These are phyloP conservation scores for Salvia hispanica DNA, from an alignment of 257 asterid genomes.

Conservation along the genomic window DNA sequence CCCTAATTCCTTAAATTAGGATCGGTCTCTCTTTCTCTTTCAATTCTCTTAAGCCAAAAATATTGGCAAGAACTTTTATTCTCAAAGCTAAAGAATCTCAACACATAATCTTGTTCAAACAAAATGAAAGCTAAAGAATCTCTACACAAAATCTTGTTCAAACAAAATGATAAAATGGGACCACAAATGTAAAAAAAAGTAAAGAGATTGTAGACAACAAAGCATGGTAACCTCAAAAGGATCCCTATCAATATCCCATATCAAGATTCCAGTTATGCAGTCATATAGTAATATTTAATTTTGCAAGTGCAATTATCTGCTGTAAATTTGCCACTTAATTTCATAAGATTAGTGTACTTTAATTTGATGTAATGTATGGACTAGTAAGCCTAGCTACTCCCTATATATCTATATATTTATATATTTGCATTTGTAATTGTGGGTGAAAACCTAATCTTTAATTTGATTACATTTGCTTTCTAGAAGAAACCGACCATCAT, in stretches of 20 bases:
- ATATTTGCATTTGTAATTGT: conserved; percentile 29
- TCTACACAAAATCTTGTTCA: conserved; percentile 38
- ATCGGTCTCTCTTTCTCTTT: too few species aligned
- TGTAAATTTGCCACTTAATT: conserved; percentile 53
- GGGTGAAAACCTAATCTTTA: conserved; percentile 49
- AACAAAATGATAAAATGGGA: conserved; percentile 45
- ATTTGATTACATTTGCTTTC: conserved; percentile 40
- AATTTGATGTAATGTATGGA: conserved; percentile 32
- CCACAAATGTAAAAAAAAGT: conserved; percentile 42
- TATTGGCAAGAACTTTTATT: conserved; percentile 1
- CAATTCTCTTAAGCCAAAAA: conserved; percentile 14
- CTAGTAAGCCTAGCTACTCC: conserved; percentile 31
- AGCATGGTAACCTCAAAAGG: conserved; percentile 56
- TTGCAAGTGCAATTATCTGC: conserved; percentile 51
- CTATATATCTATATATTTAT: background rate
- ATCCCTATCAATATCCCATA: conserved; percentile 49
- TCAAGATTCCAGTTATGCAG: conserved; percentile 48
- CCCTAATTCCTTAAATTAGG: too few species aligned
- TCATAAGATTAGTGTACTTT: conserved; percentile 42
- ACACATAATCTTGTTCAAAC: conserved; percentile 37
- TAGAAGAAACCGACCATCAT: conserved; percentile 62
- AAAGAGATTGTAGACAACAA: conserved; percentile 50
- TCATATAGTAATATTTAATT: conserved; percentile 22
- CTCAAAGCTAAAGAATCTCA: conserved; percentile 31
- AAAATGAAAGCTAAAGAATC: conserved; percentile 26